Evolutionary conservation across 768 basidiomycete genomes (phyloP).

Genomic region (Calocybe cyanea): DNA sequence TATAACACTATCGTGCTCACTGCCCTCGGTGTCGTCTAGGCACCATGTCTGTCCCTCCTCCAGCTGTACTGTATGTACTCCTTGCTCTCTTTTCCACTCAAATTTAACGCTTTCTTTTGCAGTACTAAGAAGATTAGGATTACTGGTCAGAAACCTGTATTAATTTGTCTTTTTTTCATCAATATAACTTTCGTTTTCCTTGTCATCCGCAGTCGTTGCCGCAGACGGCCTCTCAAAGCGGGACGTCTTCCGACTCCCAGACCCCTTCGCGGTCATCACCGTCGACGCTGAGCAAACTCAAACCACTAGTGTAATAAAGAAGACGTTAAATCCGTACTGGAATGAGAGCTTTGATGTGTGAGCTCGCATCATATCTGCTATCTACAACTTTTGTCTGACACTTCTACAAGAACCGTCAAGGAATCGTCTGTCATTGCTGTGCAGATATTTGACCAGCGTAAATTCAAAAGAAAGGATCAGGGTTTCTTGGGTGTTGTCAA

Average conservation of each 20-base stretch:
- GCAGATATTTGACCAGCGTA: slow-evolving; percentile 98
- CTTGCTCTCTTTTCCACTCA: slow-evolving; percentile 2
- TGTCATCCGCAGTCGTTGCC: slow-evolving; percentile 69
- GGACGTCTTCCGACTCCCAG: slow-evolving; percentile 93
- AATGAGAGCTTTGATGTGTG: slow-evolving; percentile 98
- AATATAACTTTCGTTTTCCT: slow-evolving; percentile 1
- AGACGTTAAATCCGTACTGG: slow-evolving; percentile 94
- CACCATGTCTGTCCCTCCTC: slow-evolving; percentile 43
- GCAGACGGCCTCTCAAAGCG: slow-evolving; percentile 92
- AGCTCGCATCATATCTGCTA: slow-evolving; percentile 21
- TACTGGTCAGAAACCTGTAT: slow-evolving; percentile 47
- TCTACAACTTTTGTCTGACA: slow-evolving; percentile 4
- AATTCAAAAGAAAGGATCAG: slow-evolving; percentile 97
- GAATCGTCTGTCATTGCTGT: slow-evolving; percentile 98
- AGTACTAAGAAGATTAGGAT: slow-evolving; percentile 75
- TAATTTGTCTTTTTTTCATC: neutral
- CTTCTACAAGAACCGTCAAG: slow-evolving; percentile 72
- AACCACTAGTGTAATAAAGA: slow-evolving; percentile 96
- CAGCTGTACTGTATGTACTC: slow-evolving; percentile 40
- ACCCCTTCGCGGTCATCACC: slow-evolving; percentile 97
- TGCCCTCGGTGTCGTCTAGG: neutral
- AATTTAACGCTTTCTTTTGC: neutral
- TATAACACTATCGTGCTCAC: slow-evolving; percentile 5
- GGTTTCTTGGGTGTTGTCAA: slow-evolving; percentile 99
- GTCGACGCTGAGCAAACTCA: slow-evolving; percentile 98